Conservation (phyloP, 352 stramenopile genomes). For the Phytopythium montanum region DNA sequence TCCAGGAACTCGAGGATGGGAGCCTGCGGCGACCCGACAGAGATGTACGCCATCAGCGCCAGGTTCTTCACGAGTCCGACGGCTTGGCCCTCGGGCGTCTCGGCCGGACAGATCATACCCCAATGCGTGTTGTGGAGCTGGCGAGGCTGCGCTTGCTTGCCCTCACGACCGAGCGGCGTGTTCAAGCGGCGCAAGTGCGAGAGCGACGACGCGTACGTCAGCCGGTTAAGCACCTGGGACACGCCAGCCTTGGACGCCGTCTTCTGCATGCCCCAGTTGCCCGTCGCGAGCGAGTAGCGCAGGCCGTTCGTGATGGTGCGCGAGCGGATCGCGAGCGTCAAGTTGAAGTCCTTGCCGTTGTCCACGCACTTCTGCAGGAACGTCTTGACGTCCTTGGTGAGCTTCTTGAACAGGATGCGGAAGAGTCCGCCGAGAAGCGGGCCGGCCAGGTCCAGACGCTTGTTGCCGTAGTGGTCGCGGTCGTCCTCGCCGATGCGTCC, state of each 20-base stretch:
- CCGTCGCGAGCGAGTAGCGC: slow-evolving; percentile 98
- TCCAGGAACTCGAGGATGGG: slow-evolving; percentile 98
- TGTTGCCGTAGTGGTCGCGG: slow-evolving; percentile 99
- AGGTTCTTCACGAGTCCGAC: slow-evolving; percentile 98
- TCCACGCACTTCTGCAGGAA: slow-evolving; percentile 91
- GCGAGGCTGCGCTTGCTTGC: slow-evolving; percentile 98
- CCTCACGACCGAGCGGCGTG: slow-evolving; percentile 97
- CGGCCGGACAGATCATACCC: slow-evolving; percentile 98
- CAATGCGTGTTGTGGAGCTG: slow-evolving; percentile 99
- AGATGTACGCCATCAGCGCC: slow-evolving; percentile 99
- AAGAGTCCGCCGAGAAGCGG: slow-evolving; percentile 97
- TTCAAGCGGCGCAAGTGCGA: slow-evolving; percentile 99
- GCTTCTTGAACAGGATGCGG: slow-evolving; percentile 97
- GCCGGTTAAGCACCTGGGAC: slow-evolving; percentile 98
- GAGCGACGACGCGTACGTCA: slow-evolving; percentile 98
- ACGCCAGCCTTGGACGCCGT: slow-evolving; percentile 96
- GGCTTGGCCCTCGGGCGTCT: slow-evolving; percentile 95
- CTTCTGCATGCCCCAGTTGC: slow-evolving; percentile 98
- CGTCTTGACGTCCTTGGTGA: slow-evolving; percentile 98
- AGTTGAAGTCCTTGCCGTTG: slow-evolving; percentile 95
- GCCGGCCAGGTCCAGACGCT: slow-evolving; percentile 98
- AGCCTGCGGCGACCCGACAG: slow-evolving; percentile 89
- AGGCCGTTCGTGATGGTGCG: slow-evolving; percentile 98
- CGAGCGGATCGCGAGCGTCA: slow-evolving; percentile 96
- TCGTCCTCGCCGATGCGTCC: slow-evolving; percentile 98